These are phyloP conservation scores for Termitomyces sp. DNA, from an alignment of 1,284 basidiomycete species.

Conservation along the genomic window DNA sequence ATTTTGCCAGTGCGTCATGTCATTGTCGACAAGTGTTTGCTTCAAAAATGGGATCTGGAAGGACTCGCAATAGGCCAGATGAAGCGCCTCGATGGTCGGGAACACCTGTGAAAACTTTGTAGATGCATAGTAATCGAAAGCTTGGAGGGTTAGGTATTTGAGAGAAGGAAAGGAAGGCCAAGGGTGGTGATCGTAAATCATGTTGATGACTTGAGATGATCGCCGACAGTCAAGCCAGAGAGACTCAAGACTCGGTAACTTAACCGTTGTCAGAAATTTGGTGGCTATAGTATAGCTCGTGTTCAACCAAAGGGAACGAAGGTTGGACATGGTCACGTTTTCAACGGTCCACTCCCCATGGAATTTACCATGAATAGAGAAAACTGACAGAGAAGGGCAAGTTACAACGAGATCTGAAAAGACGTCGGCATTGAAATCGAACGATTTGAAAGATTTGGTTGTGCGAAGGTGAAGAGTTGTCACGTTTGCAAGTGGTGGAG, in stretches of 20 bases:
- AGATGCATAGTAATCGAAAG: conserved; percentile 20
- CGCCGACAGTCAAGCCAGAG: conserved; percentile 28
- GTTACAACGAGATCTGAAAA: conserved; percentile 7
- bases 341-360: conserved; percentile 3
- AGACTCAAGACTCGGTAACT: conserved; percentile 28
- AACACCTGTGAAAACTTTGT: conserved; percentile 23
- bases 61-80: conserved; percentile 22
- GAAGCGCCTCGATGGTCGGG: conserved; percentile 29
- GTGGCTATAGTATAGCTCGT: conserved; percentile 20
- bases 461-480: conserved; percentile 18
- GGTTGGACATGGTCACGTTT: conserved; percentile 12
- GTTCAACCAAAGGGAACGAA: conserved; percentile 23
- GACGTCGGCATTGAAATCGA: conserved; percentile 4
- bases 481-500: conserved; percentile 19
- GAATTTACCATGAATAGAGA: conserved; percentile 16
- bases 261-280: conserved; percentile 23
- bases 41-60: conserved; percentile 18
- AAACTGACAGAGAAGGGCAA: conserved; percentile 11
- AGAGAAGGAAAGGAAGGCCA: conserved; percentile 26
- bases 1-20: conserved; percentile 19
- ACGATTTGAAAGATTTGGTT: conserved; percentile 1
- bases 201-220: conserved; percentile 4
- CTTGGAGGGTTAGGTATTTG: conserved; percentile 30
- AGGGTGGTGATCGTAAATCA: conserved; percentile 10
- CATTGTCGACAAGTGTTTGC: conserved; percentile 12